Base-by-base conservation (phyloP, 1,284 basidiomycete species). In the Ganoderma boninense region DNA sequence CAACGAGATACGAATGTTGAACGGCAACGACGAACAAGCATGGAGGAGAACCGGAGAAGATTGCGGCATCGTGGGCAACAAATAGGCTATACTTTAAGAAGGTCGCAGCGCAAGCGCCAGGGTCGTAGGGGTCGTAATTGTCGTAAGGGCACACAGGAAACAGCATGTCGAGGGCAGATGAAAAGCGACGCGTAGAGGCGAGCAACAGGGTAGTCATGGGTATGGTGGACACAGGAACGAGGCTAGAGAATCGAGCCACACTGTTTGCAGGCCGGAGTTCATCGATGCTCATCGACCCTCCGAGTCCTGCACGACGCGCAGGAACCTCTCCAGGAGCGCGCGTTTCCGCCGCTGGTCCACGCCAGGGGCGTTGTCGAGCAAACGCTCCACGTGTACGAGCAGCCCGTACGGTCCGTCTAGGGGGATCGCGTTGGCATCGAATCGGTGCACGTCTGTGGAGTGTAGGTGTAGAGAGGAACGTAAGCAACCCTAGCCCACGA, bases 341-440 rank as follows among this genome's bases (percentile, higher is more conserved):
- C 80, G 82, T 72, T 84, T 85, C 76, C 87, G 87, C 64, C 81
- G 84, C 57, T 88, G 85, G 60, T 84, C 81, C 54, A 86, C 67
- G 71, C 82, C 81, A 29, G 85, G 84, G 23, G 81, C 78, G 42
- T 87, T 82, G 64, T 83, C 82, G 65, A 94, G 84, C 57, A 94
- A 82, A 61, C 85, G 84, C 75, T 90, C 88, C 7, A 92, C 89
- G 64, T 87, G 87, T 40, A 83, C 78, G 38, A 93, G 83, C 61
- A 94, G 87, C 29, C 92, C 92, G 49, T 83, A 85, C 14, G 90
- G 87, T 23, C 92, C 92, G 69, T 94, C 90, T 63, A 94, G 87
- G 8, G 92, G 89, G 62, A 94, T 93, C 59, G 87, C 84, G 73
- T 91, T 87, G 56, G 90, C 90, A 78, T 94, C 92, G 77, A 92